phyloP scores from a whole-genome alignment of 768 basidiomycete genomes.

The Cystofilobasidium capitatum region DNA sequence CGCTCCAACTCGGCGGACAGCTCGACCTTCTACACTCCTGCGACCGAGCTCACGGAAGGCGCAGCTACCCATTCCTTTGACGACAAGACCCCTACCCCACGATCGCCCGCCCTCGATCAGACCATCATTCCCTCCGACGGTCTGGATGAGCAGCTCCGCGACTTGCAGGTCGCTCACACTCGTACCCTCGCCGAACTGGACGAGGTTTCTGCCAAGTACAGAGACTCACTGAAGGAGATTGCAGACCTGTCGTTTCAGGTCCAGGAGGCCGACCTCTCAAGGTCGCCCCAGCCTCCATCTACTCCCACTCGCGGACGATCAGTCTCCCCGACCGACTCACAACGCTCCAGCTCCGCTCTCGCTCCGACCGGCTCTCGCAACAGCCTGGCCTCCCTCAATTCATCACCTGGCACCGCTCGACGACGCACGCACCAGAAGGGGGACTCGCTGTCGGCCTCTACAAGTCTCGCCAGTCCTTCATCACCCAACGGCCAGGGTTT shows the following conservation, averaged over 20 bases:
- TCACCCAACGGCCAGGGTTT: conserved; percentile 14
- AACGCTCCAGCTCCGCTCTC: background rate
- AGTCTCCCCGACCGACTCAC: background rate
- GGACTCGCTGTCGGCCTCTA: background rate
- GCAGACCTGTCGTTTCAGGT: conserved; percentile 87
- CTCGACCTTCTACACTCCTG: background rate
- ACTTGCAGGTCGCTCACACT: conserved; percentile 42
- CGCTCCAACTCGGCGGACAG: background rate
- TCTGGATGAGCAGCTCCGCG: conserved; percentile 49
- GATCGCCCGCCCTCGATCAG: conserved; percentile 7
- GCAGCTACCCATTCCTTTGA: background rate
- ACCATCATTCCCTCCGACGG: background rate
- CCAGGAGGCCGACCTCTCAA: conserved; percentile 57
- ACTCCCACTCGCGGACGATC: background rate
- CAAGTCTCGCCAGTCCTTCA: background rate
- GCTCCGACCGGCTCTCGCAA: background rate
- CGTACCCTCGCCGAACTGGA: conserved; percentile 30
- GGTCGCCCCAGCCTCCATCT: background rate
- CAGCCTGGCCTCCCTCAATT: background rate
- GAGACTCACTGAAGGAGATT: conserved; percentile 76
- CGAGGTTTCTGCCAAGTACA: conserved; percentile 28
- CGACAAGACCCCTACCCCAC: background rate
- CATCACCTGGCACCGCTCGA: background rate
- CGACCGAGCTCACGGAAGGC: background rate
- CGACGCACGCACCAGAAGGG: background rate